Evolutionary conservation across 192 early-diverging fungal species (phyloP).

Genomic region (Umbelopsis vinacea): DNA sequence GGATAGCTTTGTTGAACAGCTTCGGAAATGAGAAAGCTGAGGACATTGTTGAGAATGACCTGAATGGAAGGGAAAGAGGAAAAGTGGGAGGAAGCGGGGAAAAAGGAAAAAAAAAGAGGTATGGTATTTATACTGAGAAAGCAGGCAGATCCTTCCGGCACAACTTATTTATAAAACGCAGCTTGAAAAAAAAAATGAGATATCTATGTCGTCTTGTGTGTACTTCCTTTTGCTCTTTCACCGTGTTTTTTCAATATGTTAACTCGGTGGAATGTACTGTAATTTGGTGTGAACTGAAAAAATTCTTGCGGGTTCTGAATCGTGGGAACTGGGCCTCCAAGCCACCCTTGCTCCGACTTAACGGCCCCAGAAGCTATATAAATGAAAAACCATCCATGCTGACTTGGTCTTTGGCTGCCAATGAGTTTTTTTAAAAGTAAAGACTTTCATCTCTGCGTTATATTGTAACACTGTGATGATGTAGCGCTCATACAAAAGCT

Average conservation of each 20-base stretch:
- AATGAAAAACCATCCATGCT: not conserved
- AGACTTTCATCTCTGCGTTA: not conserved
- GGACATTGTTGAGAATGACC: conserved; percentile 21
- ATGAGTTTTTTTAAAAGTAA: not conserved
- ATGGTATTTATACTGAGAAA: not conserved
- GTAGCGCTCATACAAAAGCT: not conserved
- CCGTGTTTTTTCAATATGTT: conserved; percentile 14
- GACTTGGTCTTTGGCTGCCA: not conserved
- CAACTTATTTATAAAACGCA: not conserved
- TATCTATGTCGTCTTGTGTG: not conserved
- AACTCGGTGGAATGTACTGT: conserved; percentile 22
- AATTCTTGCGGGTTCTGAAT: conserved; percentile 7
- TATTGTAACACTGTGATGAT: not conserved
- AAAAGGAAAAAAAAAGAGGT: conserved; percentile 2
- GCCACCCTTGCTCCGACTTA: not conserved
- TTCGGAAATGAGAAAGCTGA: conserved; percentile 16
- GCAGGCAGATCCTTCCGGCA: not conserved
- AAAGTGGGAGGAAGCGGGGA: not conserved
- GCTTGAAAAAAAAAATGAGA: too few relatives aligned
- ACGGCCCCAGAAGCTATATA: not conserved
- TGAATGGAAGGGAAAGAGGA: not conserved
- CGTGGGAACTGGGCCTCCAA: conserved; percentile 11
- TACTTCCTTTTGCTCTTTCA: conserved; percentile 2
- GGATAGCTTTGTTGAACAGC: conserved; percentile 13
- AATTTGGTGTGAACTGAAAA: conserved; percentile 13